Percentiles rank a stretch among this genome's conserved stretches.
Conservation (phyloP, 2,329 filamentous ascomycete genomes). For the Diaporthe nobilis region DNA sequence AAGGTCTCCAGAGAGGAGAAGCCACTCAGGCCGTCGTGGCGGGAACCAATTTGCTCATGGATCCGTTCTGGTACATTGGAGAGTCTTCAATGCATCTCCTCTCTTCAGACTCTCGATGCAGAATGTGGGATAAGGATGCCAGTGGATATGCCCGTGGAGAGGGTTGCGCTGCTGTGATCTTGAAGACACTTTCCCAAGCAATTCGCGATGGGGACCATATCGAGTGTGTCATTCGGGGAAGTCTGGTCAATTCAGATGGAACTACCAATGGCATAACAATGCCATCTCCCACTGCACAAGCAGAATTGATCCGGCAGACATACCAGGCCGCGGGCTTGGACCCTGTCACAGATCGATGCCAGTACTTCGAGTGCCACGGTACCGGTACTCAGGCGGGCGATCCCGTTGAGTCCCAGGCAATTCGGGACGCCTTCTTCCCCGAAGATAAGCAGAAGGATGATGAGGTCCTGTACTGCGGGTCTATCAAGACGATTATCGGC, state of each 20-base stretch:
- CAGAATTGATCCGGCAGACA: conserved; percentile 58
- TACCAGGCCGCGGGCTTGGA: conserved; percentile 61
- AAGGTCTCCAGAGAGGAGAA: conserved; percentile 63
- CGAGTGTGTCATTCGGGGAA: conserved; percentile 62
- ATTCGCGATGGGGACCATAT: conserved; percentile 63
- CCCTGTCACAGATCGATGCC: conserved; percentile 52
- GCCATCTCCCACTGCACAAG: conserved; percentile 56
- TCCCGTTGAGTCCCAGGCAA: conserved; percentile 58
- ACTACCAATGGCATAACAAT: conserved; percentile 66
- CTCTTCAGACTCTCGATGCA: not conserved
- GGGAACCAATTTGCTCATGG: not conserved
- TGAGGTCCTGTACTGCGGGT: conserved; percentile 40
- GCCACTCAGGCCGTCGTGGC: conserved; percentile 43
- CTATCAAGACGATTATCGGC: conserved; percentile 47
- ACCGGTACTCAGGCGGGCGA: conserved; percentile 56
- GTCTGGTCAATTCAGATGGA: conserved; percentile 65
- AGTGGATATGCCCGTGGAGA: conserved; percentile 72
- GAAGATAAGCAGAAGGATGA: not conserved
- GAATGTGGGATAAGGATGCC: conserved; percentile 63
- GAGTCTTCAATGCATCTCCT: not conserved
- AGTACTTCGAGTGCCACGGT: conserved; percentile 64
- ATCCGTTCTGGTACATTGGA: not conserved
- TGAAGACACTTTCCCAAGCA: conserved; percentile 66
- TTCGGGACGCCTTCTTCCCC: conserved; percentile 56
- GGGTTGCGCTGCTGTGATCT: conserved; percentile 63